Evolutionary conservation across 164 flowering plant species (phyloP).

Genomic region (Buxus sempervirens): DNA sequence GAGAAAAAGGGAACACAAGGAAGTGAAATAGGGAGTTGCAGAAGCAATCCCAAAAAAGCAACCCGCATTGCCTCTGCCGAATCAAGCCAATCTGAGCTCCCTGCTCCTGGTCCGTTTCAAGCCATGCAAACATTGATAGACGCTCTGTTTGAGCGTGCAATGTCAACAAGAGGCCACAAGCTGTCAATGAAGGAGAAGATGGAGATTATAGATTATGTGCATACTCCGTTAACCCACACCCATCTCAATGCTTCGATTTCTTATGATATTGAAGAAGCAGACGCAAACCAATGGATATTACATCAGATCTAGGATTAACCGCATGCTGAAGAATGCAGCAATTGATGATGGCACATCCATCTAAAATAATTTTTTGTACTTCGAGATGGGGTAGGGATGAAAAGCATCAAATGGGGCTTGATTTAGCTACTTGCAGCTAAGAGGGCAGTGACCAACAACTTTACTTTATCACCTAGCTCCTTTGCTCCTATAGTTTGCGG

Average conservation of each 20-base stretch:
- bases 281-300: constrained; percentile 74
- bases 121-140: too few species aligned
- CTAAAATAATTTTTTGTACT: constrained; percentile 8
- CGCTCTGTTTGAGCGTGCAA: too few species aligned
- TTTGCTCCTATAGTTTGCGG: not conserved
- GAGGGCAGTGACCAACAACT: not conserved
- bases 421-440: constrained; percentile 2
- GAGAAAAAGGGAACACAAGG: too few species aligned
- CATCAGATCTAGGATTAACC: constrained; percentile 80
- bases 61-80: too few species aligned
- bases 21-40: too few species aligned
- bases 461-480: not conserved
- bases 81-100: too few species aligned
- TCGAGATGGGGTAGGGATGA: constrained; percentile 2
- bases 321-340: constrained; percentile 76
- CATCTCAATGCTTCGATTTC: constrained; percentile 11
- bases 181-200: too few species aligned
- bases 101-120: too few species aligned
- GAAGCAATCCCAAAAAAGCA: too few species aligned
- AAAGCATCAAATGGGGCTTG: not conserved
- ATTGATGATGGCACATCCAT: constrained; percentile 68
- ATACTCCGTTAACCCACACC: too few species aligned
- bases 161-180: too few species aligned
- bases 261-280: constrained; percentile 81
- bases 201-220: too few species aligned